Percentiles rank a stretch among this genome's conserved stretches.
These are phyloP conservation scores for Termitomyces sp. DNA, from an alignment of 768 basidiomycete genomes.

Conservation along the genomic window DNA sequence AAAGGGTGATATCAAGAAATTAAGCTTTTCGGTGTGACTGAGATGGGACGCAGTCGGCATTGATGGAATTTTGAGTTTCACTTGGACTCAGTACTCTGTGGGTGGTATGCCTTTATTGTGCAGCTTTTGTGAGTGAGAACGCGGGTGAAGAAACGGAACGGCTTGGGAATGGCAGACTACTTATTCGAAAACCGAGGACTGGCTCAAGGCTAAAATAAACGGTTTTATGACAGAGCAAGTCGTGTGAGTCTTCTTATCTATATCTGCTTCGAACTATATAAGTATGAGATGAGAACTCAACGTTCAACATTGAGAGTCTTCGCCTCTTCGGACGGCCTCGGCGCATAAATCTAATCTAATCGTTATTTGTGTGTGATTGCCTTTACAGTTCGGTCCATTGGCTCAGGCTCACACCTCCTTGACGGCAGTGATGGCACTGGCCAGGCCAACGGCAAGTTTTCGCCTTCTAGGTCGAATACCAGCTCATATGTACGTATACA, in stretches of 20 bases:
- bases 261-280: neutral
- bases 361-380: constrained; percentile 13
- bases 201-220: neutral
- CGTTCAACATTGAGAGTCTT: too few species aligned
- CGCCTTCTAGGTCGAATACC: neutral
- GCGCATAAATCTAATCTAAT: constrained; percentile 13
- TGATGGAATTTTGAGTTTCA: neutral
- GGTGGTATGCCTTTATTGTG: neutral
- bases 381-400: neutral
- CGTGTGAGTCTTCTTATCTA: neutral
- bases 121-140: neutral
- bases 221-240: neutral
- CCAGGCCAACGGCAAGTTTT: constrained; percentile 64
- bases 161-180: neutral
- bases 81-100: neutral
- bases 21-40: neutral
- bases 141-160: neutral
- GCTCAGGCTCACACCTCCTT: neutral
- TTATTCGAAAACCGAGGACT: neutral
- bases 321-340: neutral
- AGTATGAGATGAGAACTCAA: too few species aligned
- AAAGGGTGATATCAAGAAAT: neutral
- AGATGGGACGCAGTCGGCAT: neutral
- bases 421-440: constrained; percentile 51
- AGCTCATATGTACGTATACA: constrained; percentile 25